A percentile compares a stretch with the other conserved stretches of the same genome.
phyloP scores from a whole-genome alignment of 2,329 filamentous ascomycete genomes.

The Aspergillus quadricinctus region DNA sequence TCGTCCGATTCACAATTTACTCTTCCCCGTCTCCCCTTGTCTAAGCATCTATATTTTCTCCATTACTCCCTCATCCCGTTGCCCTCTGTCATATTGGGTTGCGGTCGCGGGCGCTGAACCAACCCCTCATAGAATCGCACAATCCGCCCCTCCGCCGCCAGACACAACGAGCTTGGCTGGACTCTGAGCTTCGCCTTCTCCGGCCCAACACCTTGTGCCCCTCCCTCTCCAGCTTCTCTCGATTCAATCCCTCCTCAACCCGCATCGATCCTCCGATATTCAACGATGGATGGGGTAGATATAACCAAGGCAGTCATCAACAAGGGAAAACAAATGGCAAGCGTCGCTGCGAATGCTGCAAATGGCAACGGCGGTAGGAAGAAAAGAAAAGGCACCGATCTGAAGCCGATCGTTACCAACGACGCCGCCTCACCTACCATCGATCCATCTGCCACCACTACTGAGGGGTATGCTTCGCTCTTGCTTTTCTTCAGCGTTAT shows the following conservation, averaged over 20 bases:
- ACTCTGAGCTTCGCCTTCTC: neutral
- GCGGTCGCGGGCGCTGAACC: neutral
- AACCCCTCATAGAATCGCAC: neutral
- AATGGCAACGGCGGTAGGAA: constrained; percentile 60
- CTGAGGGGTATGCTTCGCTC: constrained; percentile 35
- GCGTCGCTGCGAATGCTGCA: constrained; percentile 40
- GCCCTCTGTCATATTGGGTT: neutral
- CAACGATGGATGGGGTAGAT: constrained; percentile 59
- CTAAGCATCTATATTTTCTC: neutral
- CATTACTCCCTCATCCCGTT: neutral
- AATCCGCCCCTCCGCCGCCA: neutral
- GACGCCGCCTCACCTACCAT: constrained; percentile 46
- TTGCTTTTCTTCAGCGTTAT: constrained; percentile 3
- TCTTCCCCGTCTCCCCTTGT: neutral
- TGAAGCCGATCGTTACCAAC: constrained; percentile 65
- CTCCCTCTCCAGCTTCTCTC: neutral
- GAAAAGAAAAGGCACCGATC: constrained; percentile 59
- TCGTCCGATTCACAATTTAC: neutral
- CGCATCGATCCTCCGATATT: constrained; percentile 12
- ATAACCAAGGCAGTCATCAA: constrained; percentile 62
- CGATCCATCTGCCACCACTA: constrained; percentile 42
- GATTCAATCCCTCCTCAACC: neutral
- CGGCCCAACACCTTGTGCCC: neutral
- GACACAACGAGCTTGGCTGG: neutral
- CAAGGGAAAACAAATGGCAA: constrained; percentile 62